These are phyloP conservation scores for Pyropia haitanensis DNA, from an alignment of 23 red algal species.

Conservation along the genomic window DNA sequence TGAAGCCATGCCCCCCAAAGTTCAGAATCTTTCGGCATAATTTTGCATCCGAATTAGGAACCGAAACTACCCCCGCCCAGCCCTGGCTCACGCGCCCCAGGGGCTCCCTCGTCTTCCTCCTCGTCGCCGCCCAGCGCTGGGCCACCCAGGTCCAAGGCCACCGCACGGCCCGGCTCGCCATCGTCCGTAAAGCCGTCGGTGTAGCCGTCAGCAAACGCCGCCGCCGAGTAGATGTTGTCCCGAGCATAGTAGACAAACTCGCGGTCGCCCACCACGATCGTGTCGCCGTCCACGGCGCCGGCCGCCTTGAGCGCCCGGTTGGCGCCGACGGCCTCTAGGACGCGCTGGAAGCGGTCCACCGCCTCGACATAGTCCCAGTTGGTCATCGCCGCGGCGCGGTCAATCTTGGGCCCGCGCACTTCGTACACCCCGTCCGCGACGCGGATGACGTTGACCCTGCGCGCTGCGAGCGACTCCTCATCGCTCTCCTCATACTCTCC, in stretches of 20 bases:
- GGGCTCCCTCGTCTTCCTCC: too few relatives aligned
- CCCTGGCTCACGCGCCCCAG: too few relatives aligned
- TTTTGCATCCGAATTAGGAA: too few relatives aligned
- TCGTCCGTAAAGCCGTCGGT: constrained; percentile 7
- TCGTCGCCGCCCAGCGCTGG: too few relatives aligned
- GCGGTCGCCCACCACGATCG: constrained; percentile 36
- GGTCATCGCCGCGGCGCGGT: constrained; percentile 70
- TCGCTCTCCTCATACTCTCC: not conserved
- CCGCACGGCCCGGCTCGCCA: too few relatives aligned
- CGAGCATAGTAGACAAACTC: constrained; percentile 72
- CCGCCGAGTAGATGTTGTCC: constrained; percentile 70
- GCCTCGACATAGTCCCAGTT: constrained; percentile 89
- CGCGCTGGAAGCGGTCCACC: constrained; percentile 94
- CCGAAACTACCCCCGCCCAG: too few relatives aligned
- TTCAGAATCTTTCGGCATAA: too few relatives aligned
- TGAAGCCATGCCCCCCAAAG: too few relatives aligned
- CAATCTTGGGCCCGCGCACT: constrained; percentile 35
- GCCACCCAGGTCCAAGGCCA: too few relatives aligned
- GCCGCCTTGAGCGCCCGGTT: constrained; percentile 47
- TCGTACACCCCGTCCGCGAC: constrained; percentile 13
- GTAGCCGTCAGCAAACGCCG: constrained; percentile 44
- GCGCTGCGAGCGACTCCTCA: constrained; percentile 7
- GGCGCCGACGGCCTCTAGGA: constrained; percentile 66
- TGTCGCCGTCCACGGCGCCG: constrained; percentile 77
- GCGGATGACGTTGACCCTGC: constrained; percentile 10